Base-by-base conservation (phyloP, 495 filamentous ascomycete genomes). In the Penicillium goetzii region DNA sequence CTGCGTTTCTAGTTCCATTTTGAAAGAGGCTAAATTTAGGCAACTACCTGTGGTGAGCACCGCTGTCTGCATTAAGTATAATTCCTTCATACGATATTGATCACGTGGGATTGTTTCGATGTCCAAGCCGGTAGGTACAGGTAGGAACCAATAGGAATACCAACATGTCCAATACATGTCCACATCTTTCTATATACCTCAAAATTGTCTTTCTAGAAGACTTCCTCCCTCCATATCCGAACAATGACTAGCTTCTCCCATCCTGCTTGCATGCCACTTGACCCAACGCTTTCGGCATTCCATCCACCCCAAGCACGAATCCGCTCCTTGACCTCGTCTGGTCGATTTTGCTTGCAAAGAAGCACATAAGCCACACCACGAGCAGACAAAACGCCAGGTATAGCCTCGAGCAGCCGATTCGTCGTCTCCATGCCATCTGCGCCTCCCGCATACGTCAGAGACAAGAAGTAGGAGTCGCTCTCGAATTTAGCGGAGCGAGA, bases 391-490 rank as follows among this genome's bases (percentile, higher is more conserved):
- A 90, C 74, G 4, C 62, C 72, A 1, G 88, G 88, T 64, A 99
- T 77, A 28, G 81, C 76, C 17, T 82, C 84, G 10, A 99, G 78
- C 62, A 98, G 68, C 40, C 90, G 81, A 56, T 94, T 84, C 55
- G 95, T 99, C 28, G 87, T 89, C 79, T 94, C 92, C 93, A 99
- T 99, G 25, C 95, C 95, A 72, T 97, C 90, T 19, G 70, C 72
- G 0, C 95, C 95, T 0, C 95, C 95, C 0, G 91, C 94, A 72
- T 96, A 97, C 19, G 92, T 90, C 21, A 98, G 80, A 23, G 88
- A 85, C n/a, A 98, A 83, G 36, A 97, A 81, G 70, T 88, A 84
- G n/a, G 89, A 92, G 59, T 94, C 91, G 30, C 82, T 81, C 59
- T 90, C 88, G 57, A 89, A 92, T 49, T 69, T 76, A 17, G 47